phyloP scores from a whole-genome alignment of 257 asterid species.

The Plantago elongata region DNA sequence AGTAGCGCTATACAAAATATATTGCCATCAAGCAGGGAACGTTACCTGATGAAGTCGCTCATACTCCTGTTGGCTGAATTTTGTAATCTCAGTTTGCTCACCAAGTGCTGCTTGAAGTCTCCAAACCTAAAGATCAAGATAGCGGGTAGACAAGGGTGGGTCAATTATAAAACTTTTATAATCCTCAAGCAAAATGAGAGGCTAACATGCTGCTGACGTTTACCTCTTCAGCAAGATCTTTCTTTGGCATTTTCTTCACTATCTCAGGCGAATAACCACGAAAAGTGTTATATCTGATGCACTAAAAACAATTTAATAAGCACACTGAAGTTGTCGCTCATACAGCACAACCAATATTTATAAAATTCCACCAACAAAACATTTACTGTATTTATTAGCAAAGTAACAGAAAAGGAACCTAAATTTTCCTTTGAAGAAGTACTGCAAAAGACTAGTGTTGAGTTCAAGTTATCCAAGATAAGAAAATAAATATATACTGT shows the following conservation, averaged over 20 bases:
- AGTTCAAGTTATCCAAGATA: no score
- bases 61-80: slow-evolving; percentile 89
- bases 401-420: no score
- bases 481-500: no score
- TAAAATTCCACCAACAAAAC: background rate
- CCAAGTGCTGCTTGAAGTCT: slow-evolving; percentile 99
- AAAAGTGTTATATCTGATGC: slow-evolving; percentile 79
- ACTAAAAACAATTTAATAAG: slow-evolving; percentile 1
- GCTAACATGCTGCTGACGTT: background rate
- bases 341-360: background rate
- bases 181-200: background rate
- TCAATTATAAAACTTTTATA: background rate
- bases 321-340: background rate
- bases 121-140: slow-evolving; percentile 64
- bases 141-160: background rate
- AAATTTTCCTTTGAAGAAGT: no score
- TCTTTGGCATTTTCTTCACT: slow-evolving; percentile 98
- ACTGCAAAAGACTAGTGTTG: no score
- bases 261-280: slow-evolving; percentile 95
- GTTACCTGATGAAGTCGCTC: slow-evolving; percentile 92
- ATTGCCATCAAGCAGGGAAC: slow-evolving; percentile 10
- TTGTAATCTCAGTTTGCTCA: slow-evolving; percentile 94
- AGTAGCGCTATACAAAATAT: background rate
- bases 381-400: background rate
- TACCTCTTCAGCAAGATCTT: slow-evolving; percentile 99